phyloP scores from a whole-genome alignment of 768 basidiomycete genomes.

The Multifurca ochricompacta region DNA sequence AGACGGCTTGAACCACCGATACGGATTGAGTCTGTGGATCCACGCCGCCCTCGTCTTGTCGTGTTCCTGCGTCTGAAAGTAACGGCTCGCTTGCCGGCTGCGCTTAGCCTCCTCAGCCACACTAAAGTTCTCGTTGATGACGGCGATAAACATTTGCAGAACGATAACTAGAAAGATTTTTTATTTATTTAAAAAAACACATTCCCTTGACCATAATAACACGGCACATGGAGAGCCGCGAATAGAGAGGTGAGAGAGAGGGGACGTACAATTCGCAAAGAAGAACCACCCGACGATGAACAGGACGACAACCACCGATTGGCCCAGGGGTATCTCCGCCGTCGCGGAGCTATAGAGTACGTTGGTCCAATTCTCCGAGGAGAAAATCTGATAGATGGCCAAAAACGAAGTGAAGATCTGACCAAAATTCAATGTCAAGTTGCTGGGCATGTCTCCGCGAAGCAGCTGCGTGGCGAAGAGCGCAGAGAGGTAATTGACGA shows the following conservation, averaged over 20 bases:
- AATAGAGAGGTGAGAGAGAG: neutral
- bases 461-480: conserved; percentile 78
- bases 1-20: conserved; percentile 70
- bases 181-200: conserved; percentile 3
- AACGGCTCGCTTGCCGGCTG: conserved; percentile 66
- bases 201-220: too few relatives aligned
- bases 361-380: conserved; percentile 91
- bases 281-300: conserved; percentile 82
- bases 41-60: conserved; percentile 45
- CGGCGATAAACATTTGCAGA: conserved; percentile 93
- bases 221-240: too few relatives aligned
- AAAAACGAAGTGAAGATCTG: conserved; percentile 81
- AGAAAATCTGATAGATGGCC: conserved; percentile 82
- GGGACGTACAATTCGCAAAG: conserved; percentile 78
- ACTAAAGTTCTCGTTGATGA: conserved; percentile 92
- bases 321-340: conserved; percentile 57
- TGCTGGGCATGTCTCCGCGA: conserved; percentile 64
- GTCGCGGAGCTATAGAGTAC: conserved; percentile 54
- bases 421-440: conserved; percentile 61
- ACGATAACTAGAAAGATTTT: conserved; percentile 58
- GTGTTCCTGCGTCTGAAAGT: conserved; percentile 50
- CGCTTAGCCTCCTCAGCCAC: conserved; percentile 89
- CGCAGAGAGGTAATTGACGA: conserved; percentile 82
- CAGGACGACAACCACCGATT: conserved; percentile 59
- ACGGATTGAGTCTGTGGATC: conserved; percentile 77